Evolutionary conservation across 257 asterid genomes (phyloP), one percentile per base, ranked within the genome.

Genomic region (Nyctanthes arbortristis): DNA sequence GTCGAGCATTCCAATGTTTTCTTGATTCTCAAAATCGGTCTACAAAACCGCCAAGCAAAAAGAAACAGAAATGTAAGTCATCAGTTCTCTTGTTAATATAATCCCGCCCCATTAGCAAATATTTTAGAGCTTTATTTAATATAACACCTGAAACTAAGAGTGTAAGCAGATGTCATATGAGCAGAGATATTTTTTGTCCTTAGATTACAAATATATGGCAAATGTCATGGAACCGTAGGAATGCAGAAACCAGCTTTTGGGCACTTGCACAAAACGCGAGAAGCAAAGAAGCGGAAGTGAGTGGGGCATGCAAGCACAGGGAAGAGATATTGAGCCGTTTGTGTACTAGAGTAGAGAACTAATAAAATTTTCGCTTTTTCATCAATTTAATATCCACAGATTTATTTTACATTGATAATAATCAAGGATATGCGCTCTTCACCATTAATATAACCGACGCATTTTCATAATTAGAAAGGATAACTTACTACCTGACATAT

Each of bases 401-500:
- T n/a, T n/a, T n/a, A n/a, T n/a, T n/a, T n/a, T n/a, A n/a, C n/a
- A n/a, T n/a, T n/a, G n/a, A n/a, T n/a, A n/a, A n/a, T n/a, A n/a
- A n/a, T n/a, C n/a, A n/a, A n/a, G n/a, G n/a, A n/a, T n/a, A n/a
- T n/a, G n/a, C n/a, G n/a, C n/a, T n/a, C n/a, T n/a, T n/a, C n/a
- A n/a, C n/a, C n/a, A n/a, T n/a, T n/a, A n/a, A n/a, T n/a, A n/a
- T n/a, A n/a, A n/a, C n/a, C n/a, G n/a, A n/a, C n/a, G n/a, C n/a
- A n/a, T 52, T 8, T 24, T 24, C 2, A 4, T 24, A 52, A 52
- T 52, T 52, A 24, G 13, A 52, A 24, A 16, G 4, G 40, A 24
- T 31, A 65, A 64, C 32, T 36, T 55, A 67, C 35, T 84, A 91
- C 97, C 95, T 91, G 96, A 78, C 96, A 91, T 68, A 91, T 61